Conservation (phyloP, 2,329 filamentous ascomycete species). For the Orbilia javanica region DNA sequence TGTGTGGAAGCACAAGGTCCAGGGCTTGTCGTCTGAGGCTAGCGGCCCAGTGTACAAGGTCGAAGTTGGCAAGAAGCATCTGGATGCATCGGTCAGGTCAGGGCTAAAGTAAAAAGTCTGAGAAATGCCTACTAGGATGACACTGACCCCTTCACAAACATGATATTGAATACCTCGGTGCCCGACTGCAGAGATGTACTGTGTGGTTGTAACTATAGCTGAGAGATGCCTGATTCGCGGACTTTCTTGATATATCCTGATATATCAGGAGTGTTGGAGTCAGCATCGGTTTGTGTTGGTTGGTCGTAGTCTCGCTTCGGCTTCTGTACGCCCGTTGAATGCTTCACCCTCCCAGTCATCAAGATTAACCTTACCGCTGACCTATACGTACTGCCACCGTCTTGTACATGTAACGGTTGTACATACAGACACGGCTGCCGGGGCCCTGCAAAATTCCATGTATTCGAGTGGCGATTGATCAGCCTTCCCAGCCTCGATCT, state of each 20-base stretch:
- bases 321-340: neutral
- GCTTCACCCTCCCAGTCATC: neutral
- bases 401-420: neutral
- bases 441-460: neutral
- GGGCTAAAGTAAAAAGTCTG: slow-evolving; percentile 16
- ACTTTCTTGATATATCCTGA: neutral
- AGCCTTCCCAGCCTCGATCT: neutral
- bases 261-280: neutral
- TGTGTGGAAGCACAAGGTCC: slow-evolving; percentile 56
- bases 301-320: neutral
- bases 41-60: neutral
- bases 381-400: neutral
- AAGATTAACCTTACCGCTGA: neutral
- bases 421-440: neutral
- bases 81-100: slow-evolving; percentile 19
- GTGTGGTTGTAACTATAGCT: neutral
- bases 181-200: neutral
- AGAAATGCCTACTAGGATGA: slow-evolving; percentile 21
- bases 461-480: slow-evolving; percentile 5
- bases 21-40: slow-evolving; percentile 37
- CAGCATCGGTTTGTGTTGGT: neutral
- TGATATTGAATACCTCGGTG: neutral
- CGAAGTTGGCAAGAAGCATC: slow-evolving; percentile 13
- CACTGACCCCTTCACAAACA: slow-evolving; percentile 10
- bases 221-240: slow-evolving; percentile 10